Evolutionary conservation across 1,284 basidiomycete species (phyloP).

Genomic region (Pseudozyma sp.): DNA sequence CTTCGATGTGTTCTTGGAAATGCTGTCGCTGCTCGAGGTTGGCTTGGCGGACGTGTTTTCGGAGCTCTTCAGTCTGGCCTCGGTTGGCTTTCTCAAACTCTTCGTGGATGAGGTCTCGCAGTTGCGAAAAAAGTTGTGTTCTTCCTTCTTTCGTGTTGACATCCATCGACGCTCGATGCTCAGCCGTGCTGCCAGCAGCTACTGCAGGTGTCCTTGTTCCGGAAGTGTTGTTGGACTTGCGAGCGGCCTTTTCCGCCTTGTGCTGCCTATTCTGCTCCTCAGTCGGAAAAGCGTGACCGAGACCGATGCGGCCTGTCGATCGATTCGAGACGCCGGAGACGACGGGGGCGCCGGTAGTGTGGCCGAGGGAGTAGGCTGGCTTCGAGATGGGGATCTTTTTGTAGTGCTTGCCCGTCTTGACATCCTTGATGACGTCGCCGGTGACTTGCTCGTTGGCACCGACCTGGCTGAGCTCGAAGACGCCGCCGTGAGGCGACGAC

Average conservation of each 20-base stretch:
- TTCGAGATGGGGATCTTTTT: conserved; percentile 38
- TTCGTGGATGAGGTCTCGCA: conserved; percentile 51
- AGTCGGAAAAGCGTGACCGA: conserved; percentile 48
- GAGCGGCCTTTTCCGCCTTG: conserved; percentile 37
- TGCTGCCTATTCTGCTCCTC: conserved; percentile 41
- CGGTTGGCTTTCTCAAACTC: conserved; percentile 47
- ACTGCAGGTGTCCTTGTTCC: conserved; percentile 26
- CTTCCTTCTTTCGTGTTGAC: conserved; percentile 44
- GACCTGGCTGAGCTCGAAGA: conserved; percentile 36
- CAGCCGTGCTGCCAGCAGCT: conserved; percentile 2
- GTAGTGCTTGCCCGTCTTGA: conserved; percentile 56
- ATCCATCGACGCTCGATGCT: conserved; percentile 29
- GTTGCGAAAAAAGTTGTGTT: conserved; percentile 33
- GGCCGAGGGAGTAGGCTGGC: conserved; percentile 43
- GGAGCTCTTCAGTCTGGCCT: conserved; percentile 47
- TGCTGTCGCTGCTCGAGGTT: conserved; percentile 24
- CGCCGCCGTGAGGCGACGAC: conserved; percentile 10
- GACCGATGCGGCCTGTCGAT: conserved; percentile 35
- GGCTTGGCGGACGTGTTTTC: conserved; percentile 34
- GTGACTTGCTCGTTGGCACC: conserved; percentile 23
- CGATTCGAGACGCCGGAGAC: conserved; percentile 10
- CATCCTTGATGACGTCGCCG: conserved; percentile 49
- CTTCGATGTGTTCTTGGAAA: conserved; percentile 26
- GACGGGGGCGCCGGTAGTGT: conserved; percentile 40
- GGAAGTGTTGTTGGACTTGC: conserved; percentile 30